These are phyloP conservation scores for Volvariella volvacea DNA, from an alignment of 1,284 basidiomycete genomes.

Conservation along the genomic window DNA sequence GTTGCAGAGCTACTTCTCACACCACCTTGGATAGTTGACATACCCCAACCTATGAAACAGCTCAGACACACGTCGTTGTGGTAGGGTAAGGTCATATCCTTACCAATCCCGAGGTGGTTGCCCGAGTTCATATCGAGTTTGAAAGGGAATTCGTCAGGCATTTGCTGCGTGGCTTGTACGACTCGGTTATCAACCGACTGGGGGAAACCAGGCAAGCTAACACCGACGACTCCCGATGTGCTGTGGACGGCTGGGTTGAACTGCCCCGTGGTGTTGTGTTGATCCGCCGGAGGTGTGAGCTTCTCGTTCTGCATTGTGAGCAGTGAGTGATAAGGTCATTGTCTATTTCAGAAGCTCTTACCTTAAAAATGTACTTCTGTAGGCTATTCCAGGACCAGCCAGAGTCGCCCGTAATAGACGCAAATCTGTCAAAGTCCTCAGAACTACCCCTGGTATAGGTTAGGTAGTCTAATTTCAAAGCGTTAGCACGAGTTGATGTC, in stretches of 20 bases:
- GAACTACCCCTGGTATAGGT: constrained; percentile 20
- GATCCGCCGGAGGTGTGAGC: constrained; percentile 20
- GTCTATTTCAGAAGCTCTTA: neutral
- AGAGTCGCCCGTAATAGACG: constrained; percentile 17
- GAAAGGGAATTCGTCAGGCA: constrained; percentile 26
- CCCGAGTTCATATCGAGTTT: constrained; percentile 33
- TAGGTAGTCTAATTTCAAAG: constrained; percentile 18
- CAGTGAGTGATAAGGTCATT: neutral
- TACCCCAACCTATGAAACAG: constrained; percentile 24
- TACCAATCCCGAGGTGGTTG: constrained; percentile 28
- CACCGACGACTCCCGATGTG: constrained; percentile 20
- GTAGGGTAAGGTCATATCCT: constrained; percentile 4
- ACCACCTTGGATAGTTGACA: constrained; percentile 24
- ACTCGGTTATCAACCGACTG: constrained; percentile 23
- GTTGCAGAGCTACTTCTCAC: constrained; percentile 28
- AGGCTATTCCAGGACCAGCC: constrained; percentile 23
- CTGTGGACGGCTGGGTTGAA: constrained; percentile 24
- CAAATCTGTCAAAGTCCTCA: constrained; percentile 20
- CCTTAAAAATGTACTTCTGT: constrained; percentile 15
- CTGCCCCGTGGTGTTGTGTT: constrained; percentile 22
- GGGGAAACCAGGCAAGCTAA: constrained; percentile 26
- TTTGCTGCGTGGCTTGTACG: constrained; percentile 24
- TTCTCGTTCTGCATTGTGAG: constrained; percentile 17
- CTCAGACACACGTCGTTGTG: neutral
- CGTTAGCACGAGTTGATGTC: too few species aligned